Conservation (phyloP, 768 basidiomycete genomes). For the Suillus decipiens region DNA sequence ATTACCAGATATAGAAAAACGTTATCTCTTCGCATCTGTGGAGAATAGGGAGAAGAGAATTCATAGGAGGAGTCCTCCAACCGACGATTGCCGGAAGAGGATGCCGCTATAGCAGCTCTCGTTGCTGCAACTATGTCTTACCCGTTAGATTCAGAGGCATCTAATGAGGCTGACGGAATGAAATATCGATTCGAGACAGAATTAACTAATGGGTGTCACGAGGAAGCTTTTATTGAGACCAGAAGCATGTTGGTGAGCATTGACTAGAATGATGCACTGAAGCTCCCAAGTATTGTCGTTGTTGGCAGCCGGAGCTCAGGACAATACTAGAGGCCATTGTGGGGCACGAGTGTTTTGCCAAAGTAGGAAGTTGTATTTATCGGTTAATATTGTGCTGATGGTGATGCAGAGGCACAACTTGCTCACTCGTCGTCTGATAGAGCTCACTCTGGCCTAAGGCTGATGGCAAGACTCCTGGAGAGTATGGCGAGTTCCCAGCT, state of each 20-base stretch:
- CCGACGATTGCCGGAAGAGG: conserved; percentile 52
- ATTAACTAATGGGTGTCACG: conserved; percentile 92
- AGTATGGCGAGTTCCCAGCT: conserved; percentile 94
- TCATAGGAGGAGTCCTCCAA: conserved; percentile 37
- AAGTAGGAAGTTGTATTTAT: conserved; percentile 62
- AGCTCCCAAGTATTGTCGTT: conserved; percentile 96
- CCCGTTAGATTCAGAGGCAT: conserved; percentile 58
- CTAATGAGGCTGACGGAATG: conserved; percentile 31
- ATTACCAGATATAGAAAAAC: conserved; percentile 54
- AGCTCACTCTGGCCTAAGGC: conserved; percentile 87
- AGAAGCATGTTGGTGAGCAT: conserved; percentile 90
- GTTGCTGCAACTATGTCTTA: conserved; percentile 79
- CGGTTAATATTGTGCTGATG: conserved; percentile 6
- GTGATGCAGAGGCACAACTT: conserved; percentile 85
- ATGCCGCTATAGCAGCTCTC: conserved; percentile 69
- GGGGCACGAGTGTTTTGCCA: conserved; percentile 95
- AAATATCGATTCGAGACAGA: conserved; percentile 57
- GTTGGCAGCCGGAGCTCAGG: conserved; percentile 98
- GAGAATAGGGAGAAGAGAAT: conserved; percentile 32
- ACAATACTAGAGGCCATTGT: conserved; percentile 95
- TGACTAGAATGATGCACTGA: conserved; percentile 92
- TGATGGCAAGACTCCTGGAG: conserved; percentile 56
- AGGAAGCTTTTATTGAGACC: conserved; percentile 95
- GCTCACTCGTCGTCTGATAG: conserved; percentile 98
- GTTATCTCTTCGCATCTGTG: conserved; percentile 49